Evolutionary conservation across 2,329 filamentous ascomycete genomes (phyloP).

Genomic region (Xylariales sp.): DNA sequence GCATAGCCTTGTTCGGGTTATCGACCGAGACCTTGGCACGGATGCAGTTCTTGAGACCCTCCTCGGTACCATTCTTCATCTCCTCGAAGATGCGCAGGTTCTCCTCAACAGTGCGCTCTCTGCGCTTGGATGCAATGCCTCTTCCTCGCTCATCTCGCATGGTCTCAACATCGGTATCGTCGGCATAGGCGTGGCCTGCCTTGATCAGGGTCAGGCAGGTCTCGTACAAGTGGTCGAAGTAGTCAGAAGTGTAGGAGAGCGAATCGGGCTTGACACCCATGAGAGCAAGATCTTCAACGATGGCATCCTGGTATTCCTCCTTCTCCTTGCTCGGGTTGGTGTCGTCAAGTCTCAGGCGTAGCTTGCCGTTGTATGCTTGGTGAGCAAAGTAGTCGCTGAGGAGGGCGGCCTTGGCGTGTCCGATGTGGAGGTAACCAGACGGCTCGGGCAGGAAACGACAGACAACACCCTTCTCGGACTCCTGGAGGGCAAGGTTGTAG

Average conservation of each 20-base stretch:
- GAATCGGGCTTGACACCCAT: slow-evolving; percentile 89
- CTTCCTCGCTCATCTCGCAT: slow-evolving; percentile 84
- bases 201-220: slow-evolving; percentile 81
- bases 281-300: slow-evolving; percentile 83
- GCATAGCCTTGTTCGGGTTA: slow-evolving; percentile 90
- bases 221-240: slow-evolving; percentile 89
- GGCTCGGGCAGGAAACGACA: slow-evolving; percentile 93
- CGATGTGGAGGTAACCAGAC: slow-evolving; percentile 91
- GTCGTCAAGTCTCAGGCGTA: slow-evolving; percentile 92
- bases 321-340: slow-evolving; percentile 98
- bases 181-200: slow-evolving; percentile 84
- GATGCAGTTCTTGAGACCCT: slow-evolving; percentile 84
- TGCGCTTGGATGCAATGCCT: slow-evolving; percentile 75
- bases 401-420: slow-evolving; percentile 89
- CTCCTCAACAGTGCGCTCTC: slow-evolving; percentile 76
- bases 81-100: slow-evolving; percentile 82
- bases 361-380: slow-evolving; percentile 83
- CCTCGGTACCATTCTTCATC: slow-evolving; percentile 82
- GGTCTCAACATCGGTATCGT: slow-evolving; percentile 85
- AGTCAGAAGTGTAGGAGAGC: slow-evolving; percentile 88
- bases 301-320: slow-evolving; percentile 91
- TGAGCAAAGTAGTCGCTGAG: slow-evolving; percentile 97
- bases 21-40: slow-evolving; percentile 90
- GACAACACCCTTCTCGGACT: slow-evolving; percentile 83
- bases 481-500: slow-evolving; percentile 83